phyloP scores from a whole-genome alignment of 176 grass and related monocot species.

The Guadua angustifolia region DNA sequence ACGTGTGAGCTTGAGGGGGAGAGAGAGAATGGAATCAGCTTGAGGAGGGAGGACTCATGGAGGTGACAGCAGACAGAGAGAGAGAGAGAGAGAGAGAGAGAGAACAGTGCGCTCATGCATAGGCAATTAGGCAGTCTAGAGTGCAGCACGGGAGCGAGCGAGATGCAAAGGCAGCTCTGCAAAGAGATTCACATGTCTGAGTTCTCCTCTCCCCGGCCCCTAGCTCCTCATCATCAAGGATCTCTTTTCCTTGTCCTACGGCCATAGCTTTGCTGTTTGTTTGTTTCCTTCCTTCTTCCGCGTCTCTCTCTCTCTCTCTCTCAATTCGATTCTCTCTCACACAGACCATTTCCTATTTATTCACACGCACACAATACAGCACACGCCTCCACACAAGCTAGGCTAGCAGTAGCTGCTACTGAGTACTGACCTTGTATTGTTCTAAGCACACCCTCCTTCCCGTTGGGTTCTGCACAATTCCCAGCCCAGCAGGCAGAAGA shows the following conservation, averaged over 20 bases:
- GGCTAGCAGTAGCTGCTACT: neutral
- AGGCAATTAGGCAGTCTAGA: slow-evolving; percentile 28
- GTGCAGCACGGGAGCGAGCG: neutral
- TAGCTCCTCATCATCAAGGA: slow-evolving; percentile 28
- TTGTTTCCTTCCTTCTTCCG: neutral
- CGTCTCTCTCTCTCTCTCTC: neutral
- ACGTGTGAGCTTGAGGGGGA: slow-evolving; percentile 19
- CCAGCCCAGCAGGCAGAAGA: neutral
- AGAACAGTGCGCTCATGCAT: neutral
- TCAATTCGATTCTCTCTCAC: too few species aligned
- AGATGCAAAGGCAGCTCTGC: slow-evolving; percentile 47
- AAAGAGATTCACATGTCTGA: slow-evolving; percentile 52
- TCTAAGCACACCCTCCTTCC: neutral
- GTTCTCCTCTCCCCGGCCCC: neutral
- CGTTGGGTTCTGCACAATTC: slow-evolving; percentile 25
- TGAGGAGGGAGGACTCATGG: neutral
- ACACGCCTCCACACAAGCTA: slow-evolving; percentile 24
- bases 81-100: neutral
- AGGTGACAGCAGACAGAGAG: slow-evolving; percentile 25
- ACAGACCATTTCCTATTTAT: neutral
- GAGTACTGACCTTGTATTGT: neutral
- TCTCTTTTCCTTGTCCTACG: slow-evolving; percentile 38
- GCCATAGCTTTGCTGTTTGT: slow-evolving; percentile 28
- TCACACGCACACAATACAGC: slow-evolving; percentile 15
- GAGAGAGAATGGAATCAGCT: neutral